These are phyloP conservation scores for Diplodia intermedia DNA, from an alignment of 2,329 filamentous ascomycete genomes.

Conservation along the genomic window DNA sequence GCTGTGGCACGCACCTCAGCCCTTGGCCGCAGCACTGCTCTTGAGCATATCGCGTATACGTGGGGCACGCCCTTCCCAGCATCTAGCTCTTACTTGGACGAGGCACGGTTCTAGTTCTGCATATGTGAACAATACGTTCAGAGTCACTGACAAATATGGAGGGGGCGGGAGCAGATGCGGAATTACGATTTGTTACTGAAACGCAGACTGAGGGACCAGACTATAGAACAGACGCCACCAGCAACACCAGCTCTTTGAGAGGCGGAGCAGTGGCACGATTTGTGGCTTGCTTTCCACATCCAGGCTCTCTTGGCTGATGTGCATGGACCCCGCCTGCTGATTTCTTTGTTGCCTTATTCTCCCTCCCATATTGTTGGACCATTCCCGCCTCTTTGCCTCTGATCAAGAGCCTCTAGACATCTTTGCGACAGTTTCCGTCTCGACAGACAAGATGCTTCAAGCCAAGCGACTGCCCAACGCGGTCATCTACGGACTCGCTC, in stretches of 20 bases:
- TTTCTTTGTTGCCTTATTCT: slow-evolving; percentile 24
- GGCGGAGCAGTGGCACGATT: slow-evolving; percentile 17
- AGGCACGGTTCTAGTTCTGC: background rate
- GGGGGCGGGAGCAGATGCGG: background rate
- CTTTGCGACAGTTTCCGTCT: slow-evolving; percentile 3
- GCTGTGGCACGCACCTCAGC: background rate
- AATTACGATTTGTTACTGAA: background rate
- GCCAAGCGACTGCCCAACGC: slow-evolving; percentile 15
- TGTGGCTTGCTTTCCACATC: slow-evolving; percentile 22
- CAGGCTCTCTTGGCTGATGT: slow-evolving; percentile 14
- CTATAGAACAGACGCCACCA: background rate
- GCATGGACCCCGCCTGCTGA: slow-evolving; percentile 1
- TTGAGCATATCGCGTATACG: background rate
- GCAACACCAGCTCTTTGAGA: slow-evolving; percentile 9
- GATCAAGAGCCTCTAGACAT: slow-evolving; percentile 3
- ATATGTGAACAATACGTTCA: background rate
- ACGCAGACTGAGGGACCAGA: background rate
- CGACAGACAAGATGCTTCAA: slow-evolving; percentile 5
- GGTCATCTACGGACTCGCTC: slow-evolving; percentile 5
- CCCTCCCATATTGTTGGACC: slow-evolving; percentile 12
- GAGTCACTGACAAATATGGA: background rate
- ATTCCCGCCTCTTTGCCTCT: slow-evolving; percentile 3
- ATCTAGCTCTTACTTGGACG: background rate
- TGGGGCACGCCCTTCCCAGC: background rate
- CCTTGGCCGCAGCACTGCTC: background rate